Evolutionary conservation across 257 asterid species (phyloP).

Genomic region (Fraxinus excelsior): DNA sequence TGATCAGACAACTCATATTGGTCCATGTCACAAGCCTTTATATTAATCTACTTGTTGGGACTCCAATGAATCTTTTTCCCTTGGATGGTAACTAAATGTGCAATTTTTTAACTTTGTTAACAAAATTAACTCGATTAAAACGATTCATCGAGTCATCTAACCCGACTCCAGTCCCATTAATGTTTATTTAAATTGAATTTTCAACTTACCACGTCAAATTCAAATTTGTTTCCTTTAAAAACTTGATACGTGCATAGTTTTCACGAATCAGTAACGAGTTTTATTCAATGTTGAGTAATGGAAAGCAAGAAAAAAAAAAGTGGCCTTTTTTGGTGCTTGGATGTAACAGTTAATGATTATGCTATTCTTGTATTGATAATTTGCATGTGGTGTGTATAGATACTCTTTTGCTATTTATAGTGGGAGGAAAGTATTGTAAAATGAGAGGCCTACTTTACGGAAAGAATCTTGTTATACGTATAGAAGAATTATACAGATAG

Average conservation of each 20-base stretch:
- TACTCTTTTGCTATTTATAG: constrained; percentile 33
- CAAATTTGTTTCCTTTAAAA: no score
- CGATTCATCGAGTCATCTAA: background rate
- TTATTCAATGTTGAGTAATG: background rate
- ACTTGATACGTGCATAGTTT: no score
- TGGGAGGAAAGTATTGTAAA: constrained; percentile 34
- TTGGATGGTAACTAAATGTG: background rate
- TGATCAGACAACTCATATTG: constrained; percentile 59
- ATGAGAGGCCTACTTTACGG: constrained; percentile 29
- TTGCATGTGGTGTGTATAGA: constrained; percentile 44
- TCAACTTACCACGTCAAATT: no score
- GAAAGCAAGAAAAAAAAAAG: background rate
- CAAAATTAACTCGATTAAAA: background rate
- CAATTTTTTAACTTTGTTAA: background rate
- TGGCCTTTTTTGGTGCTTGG: constrained; percentile 17
- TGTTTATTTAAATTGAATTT: no score
- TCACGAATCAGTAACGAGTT: no score
- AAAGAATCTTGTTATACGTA: background rate
- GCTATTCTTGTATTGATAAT: constrained; percentile 25
- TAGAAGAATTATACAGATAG: no score
- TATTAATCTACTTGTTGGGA: constrained; percentile 35
- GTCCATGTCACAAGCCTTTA: constrained; percentile 50
- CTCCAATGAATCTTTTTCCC: constrained; percentile 14
- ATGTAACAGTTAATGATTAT: constrained; percentile 30
- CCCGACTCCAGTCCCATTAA: background rate